Evolutionary conservation across 768 basidiomycete genomes (phyloP), one percentile per base, ranked within the genome.

Genomic region (Hypholoma fasciculare): DNA sequence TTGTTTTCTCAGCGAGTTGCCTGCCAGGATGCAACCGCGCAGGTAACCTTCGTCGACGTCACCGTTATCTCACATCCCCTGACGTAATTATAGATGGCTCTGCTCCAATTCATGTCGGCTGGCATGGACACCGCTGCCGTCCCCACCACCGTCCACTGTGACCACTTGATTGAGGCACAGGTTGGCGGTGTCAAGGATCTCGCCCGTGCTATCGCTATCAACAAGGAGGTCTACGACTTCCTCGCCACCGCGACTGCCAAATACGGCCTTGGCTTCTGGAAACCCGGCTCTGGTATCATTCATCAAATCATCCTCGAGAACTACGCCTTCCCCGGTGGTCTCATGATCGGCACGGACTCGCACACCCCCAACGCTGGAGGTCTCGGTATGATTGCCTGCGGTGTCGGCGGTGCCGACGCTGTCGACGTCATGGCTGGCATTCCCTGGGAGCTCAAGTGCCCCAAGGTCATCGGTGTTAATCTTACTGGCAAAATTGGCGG

Each of bases 231-330:
- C 52, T 98, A 98, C 75, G 95, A 98, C 79, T 99, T 99, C 81
- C 84, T 99, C 78, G 96, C 94, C 42, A 97, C 95, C 23, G 93
- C 90, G 48, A 96, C 94, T 47, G 96, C 96, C 50, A 96, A 94
- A 89, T 99, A 98, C 74, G 96, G 96, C 72, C 94, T 98, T 66
- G 96, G 96, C 61, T 99, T 99, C 84, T 99, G 96, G 96, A 94
- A 90, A 78, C 96, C 96, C 48, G 96, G 97, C 66, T 96, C 94
- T 67, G 96, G 96, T 78, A 99, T 99, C 74, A 98, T 99, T 65
- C 94, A 96, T 76, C 95, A 98, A 79, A 98, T 98, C 71, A 94
- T 99, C 71, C 84, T 98, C 68, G 96, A 99, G 76, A 98, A 98
- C 82, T 98, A 99, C 74, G 97, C 96, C 3, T 96, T 98, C 87